These are phyloP conservation scores for Solanum virginianum DNA, from an alignment of 257 asterid species.

Conservation along the genomic window DNA sequence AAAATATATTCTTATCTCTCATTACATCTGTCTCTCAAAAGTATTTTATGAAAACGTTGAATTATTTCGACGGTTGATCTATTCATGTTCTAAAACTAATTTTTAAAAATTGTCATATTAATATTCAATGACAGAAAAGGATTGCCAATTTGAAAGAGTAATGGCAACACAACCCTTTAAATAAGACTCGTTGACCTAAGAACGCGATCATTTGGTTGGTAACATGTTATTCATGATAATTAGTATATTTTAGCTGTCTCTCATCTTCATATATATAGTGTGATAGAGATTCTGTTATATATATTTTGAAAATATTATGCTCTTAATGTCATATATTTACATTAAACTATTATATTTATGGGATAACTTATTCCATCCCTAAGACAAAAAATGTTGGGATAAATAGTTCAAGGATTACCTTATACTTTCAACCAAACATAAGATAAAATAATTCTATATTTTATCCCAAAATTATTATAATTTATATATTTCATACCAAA, in stretches of 20 bases:
- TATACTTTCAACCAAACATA: no score
- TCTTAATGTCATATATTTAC: rapidly evolving
- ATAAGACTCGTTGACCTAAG: background rate
- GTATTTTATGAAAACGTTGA: background rate
- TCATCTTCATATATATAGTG: background rate
- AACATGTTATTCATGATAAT: no score
- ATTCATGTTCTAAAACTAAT: background rate
- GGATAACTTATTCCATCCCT: no score
- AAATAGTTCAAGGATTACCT: no score
- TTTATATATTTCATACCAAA: no score
- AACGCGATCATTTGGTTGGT: background rate
- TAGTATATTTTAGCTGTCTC: slow-evolving; percentile 4
- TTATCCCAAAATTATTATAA: no score
- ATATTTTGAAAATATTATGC: background rate
- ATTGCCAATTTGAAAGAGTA: background rate
- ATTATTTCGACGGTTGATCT: background rate
- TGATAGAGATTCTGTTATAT: background rate
- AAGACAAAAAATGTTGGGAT: no score
- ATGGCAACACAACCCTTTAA: background rate
- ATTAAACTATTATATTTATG: background rate
- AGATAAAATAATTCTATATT: no score
- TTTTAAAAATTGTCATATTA: background rate
- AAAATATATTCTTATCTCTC: background rate
- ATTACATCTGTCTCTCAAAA: background rate
- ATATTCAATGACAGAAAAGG: background rate